Evolutionary conservation across 345 rosid species (phyloP), one percentile per base, ranked within the genome.

Genomic region (Brassica napus): DNA sequence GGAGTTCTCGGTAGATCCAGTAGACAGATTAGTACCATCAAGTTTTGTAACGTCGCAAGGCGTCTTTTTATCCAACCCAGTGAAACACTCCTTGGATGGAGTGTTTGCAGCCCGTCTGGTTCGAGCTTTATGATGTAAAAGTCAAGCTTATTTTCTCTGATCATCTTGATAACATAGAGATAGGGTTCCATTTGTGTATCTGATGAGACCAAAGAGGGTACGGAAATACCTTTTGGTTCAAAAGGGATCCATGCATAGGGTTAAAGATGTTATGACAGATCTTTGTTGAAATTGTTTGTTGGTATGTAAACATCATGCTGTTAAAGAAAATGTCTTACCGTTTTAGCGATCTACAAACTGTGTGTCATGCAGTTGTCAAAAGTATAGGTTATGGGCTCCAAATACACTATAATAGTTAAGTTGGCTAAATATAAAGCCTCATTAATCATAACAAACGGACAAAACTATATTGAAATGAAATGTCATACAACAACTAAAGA

Each of bases 31-130:
- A 21, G 87, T 88, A 62, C 23, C 59, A 54, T 54, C 59, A 54
- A 54, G 59, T 54, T 54, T 54, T 54, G 59, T 54, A 54, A 16
- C 86, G 4, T 64, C 85, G n/a, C 74, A 39, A 42, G 92, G 97
- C 59, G 16, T 54, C 59, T 54, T 54, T 16, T 54, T 54, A 16
- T 54, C 59, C 59, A 73, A 88, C 86, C 97, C 98, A 1, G 83
- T 90, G 61, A 83, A 86, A 69, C 98, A 94, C 68, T 86, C 89
- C 14, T 85, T 91, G 10, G 98, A 94, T 77, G 98, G 98, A 23
- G 92, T 97, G 59, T 94, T 91, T 86, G 98, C 97, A 67, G 94
- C 97, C 66, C 92, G 97, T 70, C 87, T 94, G 6, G 68, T 88
- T 78, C 83, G 86, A 64, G 62, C 84, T 37, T 71, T 26, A 1